These are phyloP conservation scores for Liquidambar formosana DNA, from an alignment of 164 flowering plant genomes.

Conservation along the genomic window DNA sequence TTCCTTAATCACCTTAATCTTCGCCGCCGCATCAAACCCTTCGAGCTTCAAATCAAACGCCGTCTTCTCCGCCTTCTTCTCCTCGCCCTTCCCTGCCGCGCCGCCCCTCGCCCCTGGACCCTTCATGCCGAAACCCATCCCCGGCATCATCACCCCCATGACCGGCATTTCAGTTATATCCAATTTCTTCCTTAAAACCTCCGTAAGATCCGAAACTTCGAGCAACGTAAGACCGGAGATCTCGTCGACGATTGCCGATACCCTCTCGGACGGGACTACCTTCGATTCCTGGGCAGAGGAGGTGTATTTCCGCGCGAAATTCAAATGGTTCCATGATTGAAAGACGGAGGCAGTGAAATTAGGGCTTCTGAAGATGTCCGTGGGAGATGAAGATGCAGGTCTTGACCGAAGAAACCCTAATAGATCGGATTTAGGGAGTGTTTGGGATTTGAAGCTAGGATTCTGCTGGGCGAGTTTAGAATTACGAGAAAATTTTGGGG, in stretches of 20 bases:
- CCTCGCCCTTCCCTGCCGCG: slow-evolving; percentile 52
- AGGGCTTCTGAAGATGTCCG: not conserved
- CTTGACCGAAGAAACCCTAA: slow-evolving; percentile 8
- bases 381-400: not conserved
- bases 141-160: slow-evolving; percentile 86
- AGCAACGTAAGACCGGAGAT: slow-evolving; percentile 61
- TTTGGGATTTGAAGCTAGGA: not conserved
- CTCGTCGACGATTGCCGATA: slow-evolving; percentile 67
- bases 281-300: slow-evolving; percentile 19
- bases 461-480: slow-evolving; percentile 5
- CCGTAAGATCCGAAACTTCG: slow-evolving; percentile 72
- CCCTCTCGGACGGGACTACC: slow-evolving; percentile 37
- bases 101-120: slow-evolving; percentile 31
- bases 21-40: slow-evolving; percentile 72
- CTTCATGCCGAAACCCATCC: slow-evolving; percentile 55
- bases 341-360: not conserved
- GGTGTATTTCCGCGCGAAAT: slow-evolving; percentile 4
- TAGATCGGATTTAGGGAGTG: not conserved
- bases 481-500: slow-evolving; percentile 7
- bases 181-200: slow-evolving; percentile 58
- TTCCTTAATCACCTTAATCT: slow-evolving; percentile 92
- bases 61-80: slow-evolving; percentile 75
- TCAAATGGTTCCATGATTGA: slow-evolving; percentile 5
- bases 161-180: slow-evolving; percentile 67
- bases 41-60: slow-evolving; percentile 85